Percentiles rank a stretch among this genome's conserved stretches.
phyloP scores from a whole-genome alignment of 305 asterid species.

The Fraxinus sp. region DNA sequence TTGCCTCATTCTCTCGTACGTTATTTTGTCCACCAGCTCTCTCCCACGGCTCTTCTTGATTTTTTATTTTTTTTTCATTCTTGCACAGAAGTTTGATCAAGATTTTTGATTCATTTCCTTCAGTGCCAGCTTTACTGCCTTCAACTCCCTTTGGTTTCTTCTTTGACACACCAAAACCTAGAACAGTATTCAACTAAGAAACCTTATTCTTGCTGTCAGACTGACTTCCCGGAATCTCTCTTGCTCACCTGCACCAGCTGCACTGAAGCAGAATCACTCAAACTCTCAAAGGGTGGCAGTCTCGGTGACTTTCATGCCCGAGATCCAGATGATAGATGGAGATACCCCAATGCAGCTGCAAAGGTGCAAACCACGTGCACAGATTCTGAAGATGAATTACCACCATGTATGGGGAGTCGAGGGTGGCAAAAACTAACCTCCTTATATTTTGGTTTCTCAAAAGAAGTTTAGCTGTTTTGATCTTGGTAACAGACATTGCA shows the following conservation, averaged over 20 bases:
- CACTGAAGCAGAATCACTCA: constrained; percentile 42
- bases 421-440: not conserved
- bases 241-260: constrained; percentile 28
- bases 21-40: constrained; percentile 23
- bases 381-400: constrained; percentile 10
- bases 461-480: not conserved
- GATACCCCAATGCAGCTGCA: constrained; percentile 21
- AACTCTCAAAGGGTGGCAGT: constrained; percentile 29
- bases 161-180: not conserved
- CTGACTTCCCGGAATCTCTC: constrained; percentile 1
- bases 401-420: constrained; percentile 54
- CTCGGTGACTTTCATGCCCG: constrained; percentile 24
- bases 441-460: not conserved
- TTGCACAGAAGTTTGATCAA: constrained; percentile 45
- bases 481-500: not conserved
- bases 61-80: constrained; percentile 33
- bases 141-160: not conserved
- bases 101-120: constrained; percentile 45
- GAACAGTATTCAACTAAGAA: not conserved
- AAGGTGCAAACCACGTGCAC: not conserved
- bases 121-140: constrained; percentile 11
- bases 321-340: constrained; percentile 34
- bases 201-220: not conserved
- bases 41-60: constrained; percentile 27
- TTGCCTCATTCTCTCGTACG: not conserved